These are phyloP conservation scores for Boletus smithii DNA, from an alignment of 1,284 basidiomycete species.

Conservation along the genomic window DNA sequence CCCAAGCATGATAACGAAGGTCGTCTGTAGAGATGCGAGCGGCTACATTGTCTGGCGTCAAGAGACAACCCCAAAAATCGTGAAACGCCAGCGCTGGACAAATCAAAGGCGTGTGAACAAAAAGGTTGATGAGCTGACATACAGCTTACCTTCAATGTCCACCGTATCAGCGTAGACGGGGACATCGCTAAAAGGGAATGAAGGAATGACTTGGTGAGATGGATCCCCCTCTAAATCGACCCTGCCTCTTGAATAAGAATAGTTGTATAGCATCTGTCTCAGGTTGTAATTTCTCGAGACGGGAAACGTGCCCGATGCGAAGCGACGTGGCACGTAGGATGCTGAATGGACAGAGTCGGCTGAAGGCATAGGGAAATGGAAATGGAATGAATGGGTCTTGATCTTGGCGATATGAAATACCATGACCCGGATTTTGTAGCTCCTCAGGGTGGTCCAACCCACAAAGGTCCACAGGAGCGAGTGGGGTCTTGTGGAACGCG, in stretches of 20 bases:
- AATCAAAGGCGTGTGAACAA: conserved; percentile 2
- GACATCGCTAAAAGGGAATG: conserved; percentile 31
- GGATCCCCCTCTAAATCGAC: background rate
- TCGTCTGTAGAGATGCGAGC: conserved; percentile 25
- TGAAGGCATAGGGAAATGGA: conserved; percentile 15
- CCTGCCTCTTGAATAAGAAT: conserved; percentile 5
- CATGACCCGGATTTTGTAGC: conserved; percentile 16
- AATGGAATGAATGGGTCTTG: conserved; percentile 3
- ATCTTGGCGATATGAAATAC: background rate
- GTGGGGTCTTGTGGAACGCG: conserved; percentile 9
- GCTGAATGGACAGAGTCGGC: conserved; percentile 3
- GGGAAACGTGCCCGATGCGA: conserved; percentile 28
- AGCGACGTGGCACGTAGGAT: conserved; percentile 20
- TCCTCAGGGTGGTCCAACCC: conserved; percentile 8
- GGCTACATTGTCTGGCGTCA: conserved; percentile 36
- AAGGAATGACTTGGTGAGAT: conserved; percentile 25
- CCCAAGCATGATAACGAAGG: conserved; percentile 44
- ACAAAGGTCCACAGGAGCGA: conserved; percentile 3
- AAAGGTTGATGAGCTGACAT: background rate
- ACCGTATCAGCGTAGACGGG: conserved; percentile 32
- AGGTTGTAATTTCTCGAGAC: conserved; percentile 25
- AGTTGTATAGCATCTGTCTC: conserved; percentile 31
- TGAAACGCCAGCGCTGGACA: conserved; percentile 38
- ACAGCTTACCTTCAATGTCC: conserved; percentile 38
- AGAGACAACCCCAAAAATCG: conserved; percentile 37